A percentile compares a stretch with the other conserved stretches of the same genome.
These are phyloP conservation scores for Laguncularia racemosa DNA, from an alignment of 345 rosid species.

Conservation along the genomic window DNA sequence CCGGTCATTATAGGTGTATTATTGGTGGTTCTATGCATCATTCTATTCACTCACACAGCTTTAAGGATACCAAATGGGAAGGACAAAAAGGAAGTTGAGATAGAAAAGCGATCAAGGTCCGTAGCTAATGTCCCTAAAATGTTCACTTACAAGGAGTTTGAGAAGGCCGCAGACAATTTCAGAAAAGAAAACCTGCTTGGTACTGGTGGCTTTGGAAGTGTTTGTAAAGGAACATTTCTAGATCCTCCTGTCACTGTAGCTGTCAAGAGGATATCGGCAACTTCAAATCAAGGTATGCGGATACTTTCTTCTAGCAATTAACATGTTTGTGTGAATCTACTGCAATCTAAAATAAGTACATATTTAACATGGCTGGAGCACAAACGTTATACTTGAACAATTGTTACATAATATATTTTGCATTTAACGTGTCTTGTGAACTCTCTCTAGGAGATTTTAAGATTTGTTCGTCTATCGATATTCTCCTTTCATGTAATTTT, in stretches of 20 bases:
- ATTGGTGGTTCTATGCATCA: not conserved
- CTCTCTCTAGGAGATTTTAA: too few species aligned
- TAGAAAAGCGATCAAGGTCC: slow-evolving; percentile 18
- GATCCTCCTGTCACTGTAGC: slow-evolving; percentile 23
- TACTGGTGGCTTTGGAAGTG: slow-evolving; percentile 35
- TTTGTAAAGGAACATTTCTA: slow-evolving; percentile 24
- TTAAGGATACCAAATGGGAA: slow-evolving; percentile 5
- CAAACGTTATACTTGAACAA: too few species aligned
- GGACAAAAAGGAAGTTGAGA: slow-evolving; percentile 11
- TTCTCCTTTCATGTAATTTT: too few species aligned
- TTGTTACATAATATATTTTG: too few species aligned
- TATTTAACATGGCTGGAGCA: too few species aligned
- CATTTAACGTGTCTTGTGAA: too few species aligned
- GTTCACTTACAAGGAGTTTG: slow-evolving; percentile 26
- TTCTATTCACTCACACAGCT: not conserved
- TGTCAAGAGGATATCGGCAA: slow-evolving; percentile 33
- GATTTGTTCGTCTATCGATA: too few species aligned
- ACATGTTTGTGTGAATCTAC: too few species aligned
- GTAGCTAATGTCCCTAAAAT: slow-evolving; percentile 29
- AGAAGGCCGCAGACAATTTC: slow-evolving; percentile 29
- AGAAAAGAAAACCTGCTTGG: slow-evolving; percentile 33
- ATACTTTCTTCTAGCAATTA: too few species aligned
- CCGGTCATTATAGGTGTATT: slow-evolving; percentile 8
- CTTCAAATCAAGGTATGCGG: slow-evolving; percentile 31
- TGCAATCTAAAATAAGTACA: too few species aligned